These are phyloP conservation scores for Orbilia ellipsospora DNA, from an alignment of 2,329 filamentous ascomycete genomes.

Conservation along the genomic window DNA sequence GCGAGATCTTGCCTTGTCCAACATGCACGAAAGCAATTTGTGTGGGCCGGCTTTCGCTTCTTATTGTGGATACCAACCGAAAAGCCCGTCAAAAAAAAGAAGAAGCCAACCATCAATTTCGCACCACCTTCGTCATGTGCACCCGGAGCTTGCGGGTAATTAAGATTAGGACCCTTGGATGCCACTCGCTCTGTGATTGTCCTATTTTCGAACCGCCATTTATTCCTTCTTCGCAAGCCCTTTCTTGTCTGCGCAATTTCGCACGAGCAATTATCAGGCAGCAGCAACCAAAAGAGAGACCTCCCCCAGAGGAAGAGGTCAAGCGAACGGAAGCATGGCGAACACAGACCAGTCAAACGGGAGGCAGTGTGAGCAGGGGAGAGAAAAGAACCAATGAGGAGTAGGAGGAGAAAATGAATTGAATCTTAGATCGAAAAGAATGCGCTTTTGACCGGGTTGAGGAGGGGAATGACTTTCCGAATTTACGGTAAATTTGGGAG, in stretches of 20 bases:
- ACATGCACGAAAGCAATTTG: constrained; percentile 56
- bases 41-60: constrained; percentile 49
- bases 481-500: constrained; percentile 46
- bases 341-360: constrained; percentile 31
- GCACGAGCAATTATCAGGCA: not conserved
- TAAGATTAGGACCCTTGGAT: constrained; percentile 38
- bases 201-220: constrained; percentile 19
- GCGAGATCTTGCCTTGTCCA: constrained; percentile 55
- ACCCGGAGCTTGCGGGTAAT: constrained; percentile 49
- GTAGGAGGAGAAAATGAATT: constrained; percentile 15
- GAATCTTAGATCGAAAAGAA: constrained; percentile 35
- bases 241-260: constrained; percentile 40
- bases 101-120: constrained; percentile 31
- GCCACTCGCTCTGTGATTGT: constrained; percentile 27
- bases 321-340: constrained; percentile 34
- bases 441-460: constrained; percentile 40
- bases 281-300: not conserved
- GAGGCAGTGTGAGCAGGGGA: not conserved
- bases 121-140: constrained; percentile 52
- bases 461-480: constrained; percentile 36
- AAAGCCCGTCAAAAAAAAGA: constrained; percentile 10
- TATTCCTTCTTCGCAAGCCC: constrained; percentile 13
- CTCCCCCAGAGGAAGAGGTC: constrained; percentile 11
- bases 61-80: constrained; percentile 45
- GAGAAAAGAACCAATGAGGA: constrained; percentile 6